phyloP scores from a whole-genome alignment of 805 yeast genomes.

The Wickerhamiella shivajii region DNA sequence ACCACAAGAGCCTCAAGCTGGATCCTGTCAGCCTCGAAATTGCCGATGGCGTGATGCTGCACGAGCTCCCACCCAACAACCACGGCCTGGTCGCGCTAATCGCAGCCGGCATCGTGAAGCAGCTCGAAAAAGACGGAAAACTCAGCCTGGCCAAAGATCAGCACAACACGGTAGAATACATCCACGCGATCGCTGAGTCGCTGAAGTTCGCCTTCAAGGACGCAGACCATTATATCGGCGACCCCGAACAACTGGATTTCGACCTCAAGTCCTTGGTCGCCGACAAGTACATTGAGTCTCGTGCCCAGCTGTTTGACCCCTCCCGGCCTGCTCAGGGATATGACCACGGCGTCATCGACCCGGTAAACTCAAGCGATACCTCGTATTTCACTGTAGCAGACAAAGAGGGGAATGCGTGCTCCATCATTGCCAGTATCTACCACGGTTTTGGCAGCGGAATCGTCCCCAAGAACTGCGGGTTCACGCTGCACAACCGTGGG shows the following conservation, averaged over 20 bases:
- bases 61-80: conserved; percentile 81
- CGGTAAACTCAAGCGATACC: conserved; percentile 48
- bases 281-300: conserved; percentile 34
- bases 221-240: conserved; percentile 59
- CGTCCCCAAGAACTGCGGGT: conserved; percentile 44
- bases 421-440: conserved; percentile 65
- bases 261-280: conserved; percentile 32
- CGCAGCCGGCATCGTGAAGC: conserved; percentile 50
- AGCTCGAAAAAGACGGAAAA: conserved; percentile 33
- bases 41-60: conserved; percentile 39
- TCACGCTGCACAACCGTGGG: conserved; percentile 63
- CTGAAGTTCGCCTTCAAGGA: conserved; percentile 60
- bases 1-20: conserved; percentile 46
- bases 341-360: conserved; percentile 36
- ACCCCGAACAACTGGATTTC: conserved; percentile 29
- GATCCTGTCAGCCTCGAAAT: conserved; percentile 40
- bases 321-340: conserved; percentile 29
- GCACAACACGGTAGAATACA: conserved; percentile 58
- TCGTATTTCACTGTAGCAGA: conserved; percentile 55
- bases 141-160: conserved; percentile 27
- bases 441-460: conserved; percentile 58
- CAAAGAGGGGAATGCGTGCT: conserved; percentile 60
- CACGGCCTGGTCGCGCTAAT: conserved; percentile 66
- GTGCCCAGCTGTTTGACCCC: conserved; percentile 34
- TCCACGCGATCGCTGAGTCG: conserved; percentile 57